Conservation (phyloP, 2,329 filamentous ascomycete genomes). For the Xylariales sp. region DNA sequence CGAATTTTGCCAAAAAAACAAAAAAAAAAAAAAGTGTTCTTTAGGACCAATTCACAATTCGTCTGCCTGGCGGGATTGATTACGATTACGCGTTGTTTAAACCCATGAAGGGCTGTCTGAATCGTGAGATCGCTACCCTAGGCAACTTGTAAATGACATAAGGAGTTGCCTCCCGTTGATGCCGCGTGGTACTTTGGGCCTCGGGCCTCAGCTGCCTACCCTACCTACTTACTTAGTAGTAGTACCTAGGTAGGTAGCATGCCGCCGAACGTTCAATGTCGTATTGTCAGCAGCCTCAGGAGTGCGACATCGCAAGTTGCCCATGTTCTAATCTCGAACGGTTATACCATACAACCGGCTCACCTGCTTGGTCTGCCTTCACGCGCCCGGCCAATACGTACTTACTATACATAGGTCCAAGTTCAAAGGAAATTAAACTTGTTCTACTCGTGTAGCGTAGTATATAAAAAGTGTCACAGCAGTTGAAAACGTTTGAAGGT, state of each 20-base stretch:
- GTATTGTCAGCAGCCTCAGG: constrained; percentile 24
- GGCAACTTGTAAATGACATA: not conserved
- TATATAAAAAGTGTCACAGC: too few species aligned
- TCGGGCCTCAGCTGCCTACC: constrained; percentile 2
- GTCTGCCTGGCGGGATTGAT: not conserved
- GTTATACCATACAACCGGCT: not conserved
- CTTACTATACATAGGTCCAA: too few species aligned
- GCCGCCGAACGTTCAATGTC: not conserved
- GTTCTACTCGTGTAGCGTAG: too few species aligned
- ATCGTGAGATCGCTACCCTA: not conserved
- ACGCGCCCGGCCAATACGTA: not conserved
- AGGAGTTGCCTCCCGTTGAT: constrained; percentile 7
- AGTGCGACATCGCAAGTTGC: constrained; percentile 16
- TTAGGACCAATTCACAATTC: not conserved
- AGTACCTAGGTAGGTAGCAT: too few species aligned
- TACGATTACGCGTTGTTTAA: not conserved
- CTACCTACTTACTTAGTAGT: not conserved
- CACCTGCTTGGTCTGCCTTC: not conserved
- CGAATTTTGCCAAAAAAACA: not conserved
- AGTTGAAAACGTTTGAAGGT: too few species aligned
- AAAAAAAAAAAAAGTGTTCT: not conserved
- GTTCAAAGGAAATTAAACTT: too few species aligned
- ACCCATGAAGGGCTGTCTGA: constrained; percentile 1
- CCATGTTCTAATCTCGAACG: constrained; percentile 19
- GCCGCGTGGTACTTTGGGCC: not conserved